phyloP scores from a whole-genome alignment of 2,329 filamentous ascomycete species.

The Pyrenochaeta sp. region DNA sequence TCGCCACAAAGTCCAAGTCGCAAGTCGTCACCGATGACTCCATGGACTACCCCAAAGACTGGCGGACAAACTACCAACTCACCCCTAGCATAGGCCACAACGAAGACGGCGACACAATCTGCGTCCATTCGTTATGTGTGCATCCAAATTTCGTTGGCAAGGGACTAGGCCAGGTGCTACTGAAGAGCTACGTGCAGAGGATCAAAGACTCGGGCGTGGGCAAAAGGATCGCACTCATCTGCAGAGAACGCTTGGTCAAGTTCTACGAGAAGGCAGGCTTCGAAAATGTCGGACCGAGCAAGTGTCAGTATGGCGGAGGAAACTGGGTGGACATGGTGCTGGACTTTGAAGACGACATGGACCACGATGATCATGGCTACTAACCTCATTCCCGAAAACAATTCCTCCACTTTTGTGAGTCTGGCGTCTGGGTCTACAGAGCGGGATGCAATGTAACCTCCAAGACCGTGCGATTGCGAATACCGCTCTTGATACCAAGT shows the following conservation, averaged over 20 bases:
- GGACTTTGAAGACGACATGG: conserved; percentile 34
- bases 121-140: conserved; percentile 83
- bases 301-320: conserved; percentile 77
- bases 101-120: conserved; percentile 76
- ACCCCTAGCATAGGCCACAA: conserved; percentile 69
- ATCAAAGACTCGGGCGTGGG: conserved; percentile 75
- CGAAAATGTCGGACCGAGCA: conserved; percentile 71
- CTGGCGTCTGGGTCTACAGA: no score
- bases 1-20: conserved; percentile 75
- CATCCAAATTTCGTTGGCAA: conserved; percentile 77
- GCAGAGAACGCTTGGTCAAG: conserved; percentile 74
- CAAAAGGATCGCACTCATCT: conserved; percentile 78
- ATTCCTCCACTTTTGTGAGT: no score
- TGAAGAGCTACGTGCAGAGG: conserved; percentile 80
- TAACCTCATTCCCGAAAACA: neutral
- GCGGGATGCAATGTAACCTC: no score
- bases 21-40: conserved; percentile 74
- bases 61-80: conserved; percentile 59
- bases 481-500: no score
- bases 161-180: conserved; percentile 75
- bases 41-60: conserved; percentile 77
- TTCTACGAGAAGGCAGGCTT: conserved; percentile 84
- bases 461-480: no score
- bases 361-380: conserved; percentile 15
- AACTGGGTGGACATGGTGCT: conserved; percentile 83